Evolutionary conservation across 257 asterid species (phyloP), one percentile per base, ranked within the genome.

Genomic region (Euphrasia confusa): DNA sequence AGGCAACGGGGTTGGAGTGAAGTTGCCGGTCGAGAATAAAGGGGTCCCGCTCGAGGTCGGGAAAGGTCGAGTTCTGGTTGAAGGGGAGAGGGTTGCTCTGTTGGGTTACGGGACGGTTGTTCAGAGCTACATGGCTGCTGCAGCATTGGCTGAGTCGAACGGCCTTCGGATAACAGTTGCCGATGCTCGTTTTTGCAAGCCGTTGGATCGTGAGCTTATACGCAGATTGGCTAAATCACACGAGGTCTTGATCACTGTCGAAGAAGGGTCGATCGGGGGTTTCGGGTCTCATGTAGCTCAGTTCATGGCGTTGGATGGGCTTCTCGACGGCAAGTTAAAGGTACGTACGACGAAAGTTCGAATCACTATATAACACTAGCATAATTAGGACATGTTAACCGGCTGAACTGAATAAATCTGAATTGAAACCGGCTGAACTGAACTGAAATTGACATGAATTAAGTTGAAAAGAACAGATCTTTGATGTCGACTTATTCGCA

Each of bases 211-310:
- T 45, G 65, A 79, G 61, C 95, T 91, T 4, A 74, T 91, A 17
- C 87, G 96, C 47, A 73, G 82, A 54, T 68, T 91, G 69, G 95
- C 95, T 3, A 91, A 84, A 72, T 86, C 95, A 27, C 95, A 91
- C 2, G 90, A 84, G 70, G 79, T 91, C 50, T 68, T 91, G 60
- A 83, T 91, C 79, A 91, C 96, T 0, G 89, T 86, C 21, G 96
- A 91, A 71, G 96, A 88, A 80, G 98, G 97, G 63, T 92, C 97
- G 1, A 86, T 92, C 27, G 98, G 98, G 7, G 98, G 98, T n/a
- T 92, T 92, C 58, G 97, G 95, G 49, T 92, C 98, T 30, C 95
- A 92, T 69, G 98, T 92, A 30, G 98, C 82, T 60, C 97, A 92
- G 57, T 92, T 88, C 60, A 78, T 91, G 88, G 95, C 96, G 26